A percentile compares a stretch with the other conserved stretches of the same genome.
phyloP scores from a whole-genome alignment of 257 asterid genomes.

The Nicotiana noctiflora region DNA sequence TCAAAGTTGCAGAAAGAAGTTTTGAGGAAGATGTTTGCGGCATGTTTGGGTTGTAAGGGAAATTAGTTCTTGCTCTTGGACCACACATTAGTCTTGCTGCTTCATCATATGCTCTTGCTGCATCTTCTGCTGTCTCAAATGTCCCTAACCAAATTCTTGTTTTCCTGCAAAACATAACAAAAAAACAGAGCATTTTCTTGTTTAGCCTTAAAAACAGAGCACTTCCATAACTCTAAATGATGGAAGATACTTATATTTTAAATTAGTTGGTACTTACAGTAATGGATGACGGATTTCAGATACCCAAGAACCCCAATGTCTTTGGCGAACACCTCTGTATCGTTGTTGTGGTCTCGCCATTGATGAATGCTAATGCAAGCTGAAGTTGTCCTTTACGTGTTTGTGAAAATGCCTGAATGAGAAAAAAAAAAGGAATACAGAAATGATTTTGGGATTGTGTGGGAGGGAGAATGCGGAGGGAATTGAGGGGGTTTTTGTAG shows the following conservation, averaged over 20 bases:
- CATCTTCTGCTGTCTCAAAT: constrained; percentile 82
- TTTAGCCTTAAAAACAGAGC: no score
- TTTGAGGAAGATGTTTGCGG: constrained; percentile 38
- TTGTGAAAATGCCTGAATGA: constrained; percentile 11
- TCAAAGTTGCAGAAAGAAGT: constrained; percentile 51
- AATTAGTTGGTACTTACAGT: constrained; percentile 26
- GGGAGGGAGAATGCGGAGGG: not conserved
- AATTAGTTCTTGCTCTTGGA: constrained; percentile 61
- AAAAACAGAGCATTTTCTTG: not conserved
- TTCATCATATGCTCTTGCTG: constrained; percentile 79
- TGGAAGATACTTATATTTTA: not conserved
- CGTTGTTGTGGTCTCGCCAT: constrained; percentile 68
- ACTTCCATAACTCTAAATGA: not conserved
- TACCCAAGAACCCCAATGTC: constrained; percentile 96
- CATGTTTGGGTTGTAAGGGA: constrained; percentile 42
- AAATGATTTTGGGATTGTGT: not conserved
- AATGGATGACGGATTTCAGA: constrained; percentile 89
- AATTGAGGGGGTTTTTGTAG: constrained; percentile 9
- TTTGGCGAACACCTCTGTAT: constrained; percentile 76
- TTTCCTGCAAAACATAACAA: constrained; percentile 35
- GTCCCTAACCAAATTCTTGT: constrained; percentile 86
- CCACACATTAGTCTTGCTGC: constrained; percentile 83
- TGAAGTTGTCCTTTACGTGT: constrained; percentile 1
- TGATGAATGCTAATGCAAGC: not conserved
- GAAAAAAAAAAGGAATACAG: not conserved